These are phyloP conservation scores for Pleurotus tuoliensis DNA, from an alignment of 768 basidiomycete genomes.

Conservation along the genomic window DNA sequence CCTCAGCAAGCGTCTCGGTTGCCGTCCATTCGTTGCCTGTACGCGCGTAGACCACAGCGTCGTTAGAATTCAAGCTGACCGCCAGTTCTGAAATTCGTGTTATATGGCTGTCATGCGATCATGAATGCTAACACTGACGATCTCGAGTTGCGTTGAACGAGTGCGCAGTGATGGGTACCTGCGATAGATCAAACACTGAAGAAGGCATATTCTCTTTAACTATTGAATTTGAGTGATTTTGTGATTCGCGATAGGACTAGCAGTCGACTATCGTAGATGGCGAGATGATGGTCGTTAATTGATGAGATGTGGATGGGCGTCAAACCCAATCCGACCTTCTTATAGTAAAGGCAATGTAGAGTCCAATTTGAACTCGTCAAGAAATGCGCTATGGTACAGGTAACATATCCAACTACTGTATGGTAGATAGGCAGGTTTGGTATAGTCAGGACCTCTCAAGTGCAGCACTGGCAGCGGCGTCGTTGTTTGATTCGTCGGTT, in stretches of 20 bases:
- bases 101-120: background rate
- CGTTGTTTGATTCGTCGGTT: conserved; percentile 12
- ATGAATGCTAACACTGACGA: conserved; percentile 49
- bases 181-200: conserved; percentile 74
- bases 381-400: no score
- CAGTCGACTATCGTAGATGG: conserved; percentile 16
- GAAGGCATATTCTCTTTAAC: conserved; percentile 41
- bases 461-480: background rate
- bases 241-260: conserved; percentile 15
- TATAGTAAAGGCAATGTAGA: no score
- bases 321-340: no score
- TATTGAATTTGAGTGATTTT: background rate
- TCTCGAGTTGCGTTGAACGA: conserved; percentile 86
- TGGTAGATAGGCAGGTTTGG: no score
- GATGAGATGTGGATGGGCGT: no score
- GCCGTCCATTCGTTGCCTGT: conserved; percentile 65
- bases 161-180: conserved; percentile 84
- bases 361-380: no score
- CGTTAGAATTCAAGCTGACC: conserved; percentile 86
- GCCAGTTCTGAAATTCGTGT: conserved; percentile 69
- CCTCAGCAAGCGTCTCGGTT: conserved; percentile 83
- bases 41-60: conserved; percentile 75
- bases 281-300: no score
- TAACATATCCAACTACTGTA: no score
- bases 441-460: background rate